phyloP scores from a whole-genome alignment of 2,329 filamentous ascomycete species.

The Stachybotrys chlorohalonatus region DNA sequence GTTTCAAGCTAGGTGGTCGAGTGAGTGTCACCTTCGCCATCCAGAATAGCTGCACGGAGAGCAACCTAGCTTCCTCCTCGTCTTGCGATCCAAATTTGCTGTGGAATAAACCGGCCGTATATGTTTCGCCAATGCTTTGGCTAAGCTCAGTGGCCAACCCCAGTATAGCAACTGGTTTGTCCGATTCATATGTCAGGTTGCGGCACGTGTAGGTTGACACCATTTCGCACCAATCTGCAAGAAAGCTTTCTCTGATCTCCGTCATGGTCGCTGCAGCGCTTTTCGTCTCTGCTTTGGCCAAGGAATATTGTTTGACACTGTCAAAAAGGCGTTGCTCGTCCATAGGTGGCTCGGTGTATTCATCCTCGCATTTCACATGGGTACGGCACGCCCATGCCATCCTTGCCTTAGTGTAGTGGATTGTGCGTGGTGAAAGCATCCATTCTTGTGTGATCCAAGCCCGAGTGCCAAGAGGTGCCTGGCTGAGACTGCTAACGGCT shows the following conservation, averaged over 20 bases:
- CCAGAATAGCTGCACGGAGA: neutral
- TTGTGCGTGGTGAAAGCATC: neutral
- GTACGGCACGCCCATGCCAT: constrained; percentile 1
- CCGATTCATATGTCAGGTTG: neutral
- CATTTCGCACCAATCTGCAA: neutral
- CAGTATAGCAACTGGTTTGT: neutral
- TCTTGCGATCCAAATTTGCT: neutral
- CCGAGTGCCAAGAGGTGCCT: neutral
- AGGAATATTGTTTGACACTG: neutral
- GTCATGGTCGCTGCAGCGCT: neutral
- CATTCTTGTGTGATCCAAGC: neutral
- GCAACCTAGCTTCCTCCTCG: neutral
- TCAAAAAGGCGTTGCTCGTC: neutral
- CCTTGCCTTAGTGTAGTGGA: neutral
- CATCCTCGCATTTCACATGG: neutral
- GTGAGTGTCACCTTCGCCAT: neutral
- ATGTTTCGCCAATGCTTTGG: neutral
- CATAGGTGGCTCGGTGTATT: neutral
- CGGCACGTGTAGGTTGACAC: neutral
- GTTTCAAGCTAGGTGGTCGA: neutral
- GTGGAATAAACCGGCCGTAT: neutral
- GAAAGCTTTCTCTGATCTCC: neutral
- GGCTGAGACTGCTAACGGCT: neutral
- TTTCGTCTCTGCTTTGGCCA: neutral
- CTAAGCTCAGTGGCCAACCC: neutral